A percentile compares a stretch with the other conserved stretches of the same genome.
Evolutionary conservation across 2,329 filamentous ascomycete genomes (phyloP).

Genomic region (Cordyceps cateniannulata): DNA sequence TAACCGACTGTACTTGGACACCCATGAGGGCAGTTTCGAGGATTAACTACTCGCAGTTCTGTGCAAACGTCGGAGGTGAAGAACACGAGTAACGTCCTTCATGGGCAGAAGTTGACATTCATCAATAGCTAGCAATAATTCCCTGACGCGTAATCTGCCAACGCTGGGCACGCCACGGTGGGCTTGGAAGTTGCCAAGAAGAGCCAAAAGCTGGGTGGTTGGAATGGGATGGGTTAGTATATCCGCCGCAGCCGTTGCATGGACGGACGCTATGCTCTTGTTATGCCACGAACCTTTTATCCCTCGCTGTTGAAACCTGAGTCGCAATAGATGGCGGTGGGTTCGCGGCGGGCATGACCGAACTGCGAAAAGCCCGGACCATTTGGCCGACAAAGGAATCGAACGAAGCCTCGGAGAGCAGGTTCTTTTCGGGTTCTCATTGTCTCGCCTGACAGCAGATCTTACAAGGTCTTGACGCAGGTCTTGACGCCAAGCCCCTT

Average conservation of each 20-base stretch:
- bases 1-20: neutral
- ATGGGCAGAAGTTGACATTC: neutral
- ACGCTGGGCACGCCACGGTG: conserved; percentile 3
- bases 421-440: no score
- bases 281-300: neutral
- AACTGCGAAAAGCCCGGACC: no score
- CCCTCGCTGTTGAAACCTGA: neutral
- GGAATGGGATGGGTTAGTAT: neutral
- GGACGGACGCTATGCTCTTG: neutral
- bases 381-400: neutral
- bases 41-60: neutral
- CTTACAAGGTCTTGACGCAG: no score
- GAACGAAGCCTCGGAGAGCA: no score
- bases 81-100: neutral
- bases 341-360: neutral
- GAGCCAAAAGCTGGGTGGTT: neutral
- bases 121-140: neutral
- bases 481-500: no score
- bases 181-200: neutral
- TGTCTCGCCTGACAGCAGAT: no score
- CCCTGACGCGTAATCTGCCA: conserved; percentile 5
- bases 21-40: neutral
- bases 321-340: neutral
- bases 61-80: no score
- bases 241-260: neutral